phyloP scores from a whole-genome alignment of 129 eudicot genomes.

The Centella asiatica region DNA sequence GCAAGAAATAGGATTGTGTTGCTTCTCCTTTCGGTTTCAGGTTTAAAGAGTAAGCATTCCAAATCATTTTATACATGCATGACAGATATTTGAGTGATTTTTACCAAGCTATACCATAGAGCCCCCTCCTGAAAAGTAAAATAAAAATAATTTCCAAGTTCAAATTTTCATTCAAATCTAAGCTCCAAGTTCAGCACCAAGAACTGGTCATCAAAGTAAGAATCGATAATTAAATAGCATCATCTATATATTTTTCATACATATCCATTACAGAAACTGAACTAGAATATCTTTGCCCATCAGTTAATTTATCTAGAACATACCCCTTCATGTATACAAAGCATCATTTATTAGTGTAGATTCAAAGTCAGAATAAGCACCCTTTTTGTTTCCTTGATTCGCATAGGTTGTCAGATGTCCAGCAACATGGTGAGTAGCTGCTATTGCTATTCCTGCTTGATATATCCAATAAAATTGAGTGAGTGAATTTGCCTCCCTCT shows the following conservation, averaged over 20 bases:
- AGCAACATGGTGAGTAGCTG: constrained; percentile 7
- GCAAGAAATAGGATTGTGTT: too few relatives aligned
- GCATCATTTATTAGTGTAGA: neutral
- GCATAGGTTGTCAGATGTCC: constrained; percentile 16
- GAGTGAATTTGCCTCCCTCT: neutral
- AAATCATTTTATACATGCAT: too few relatives aligned
- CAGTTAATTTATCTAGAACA: too few relatives aligned
- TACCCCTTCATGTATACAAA: neutral
- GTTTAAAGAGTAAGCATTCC: too few relatives aligned
- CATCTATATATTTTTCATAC: neutral
- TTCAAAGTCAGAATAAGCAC: constrained; percentile 35
- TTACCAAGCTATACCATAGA: too few relatives aligned
- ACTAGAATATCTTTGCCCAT: neutral
- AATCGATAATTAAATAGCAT: neutral
- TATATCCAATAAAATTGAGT: neutral
- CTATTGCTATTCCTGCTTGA: constrained; percentile 15
- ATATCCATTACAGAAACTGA: neutral
- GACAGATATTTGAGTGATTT: too few relatives aligned
- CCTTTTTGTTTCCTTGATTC: constrained; percentile 21
- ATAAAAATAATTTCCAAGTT: too few relatives aligned
- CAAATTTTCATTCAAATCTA: too few relatives aligned
- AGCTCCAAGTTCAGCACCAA: too few relatives aligned
- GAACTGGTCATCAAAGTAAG: too few relatives aligned
- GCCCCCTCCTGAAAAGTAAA: too few relatives aligned
- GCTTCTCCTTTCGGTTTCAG: too few relatives aligned